Percentiles rank a stretch among this genome's conserved stretches.
These are phyloP conservation scores for Cornus florida DNA, from an alignment of 148 eudicot genomes.

Conservation along the genomic window DNA sequence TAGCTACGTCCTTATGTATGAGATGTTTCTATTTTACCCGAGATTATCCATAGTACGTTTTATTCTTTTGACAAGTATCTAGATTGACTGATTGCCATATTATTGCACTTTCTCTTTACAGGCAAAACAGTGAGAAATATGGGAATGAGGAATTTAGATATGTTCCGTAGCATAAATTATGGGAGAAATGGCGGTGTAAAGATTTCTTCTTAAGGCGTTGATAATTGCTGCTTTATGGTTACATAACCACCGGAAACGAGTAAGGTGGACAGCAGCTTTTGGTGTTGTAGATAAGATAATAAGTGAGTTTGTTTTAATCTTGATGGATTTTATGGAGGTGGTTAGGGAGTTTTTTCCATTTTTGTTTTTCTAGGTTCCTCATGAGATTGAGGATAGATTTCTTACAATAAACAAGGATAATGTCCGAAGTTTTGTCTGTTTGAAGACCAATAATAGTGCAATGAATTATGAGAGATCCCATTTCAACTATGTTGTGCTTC, in stretches of 20 bases:
- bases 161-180: slow-evolving; percentile 2
- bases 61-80: background rate
- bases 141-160: background rate
- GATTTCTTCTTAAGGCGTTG: background rate
- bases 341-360: background rate
- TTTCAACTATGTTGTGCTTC: background rate
- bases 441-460: background rate
- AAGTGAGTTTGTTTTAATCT: slow-evolving; percentile 2
- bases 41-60: too few relatives aligned
- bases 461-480: background rate
- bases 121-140: slow-evolving; percentile 27
- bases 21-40: too few relatives aligned
- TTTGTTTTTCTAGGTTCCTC: background rate
- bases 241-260: slow-evolving; percentile 8
- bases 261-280: slow-evolving; percentile 14
- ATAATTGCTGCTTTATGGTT: background rate
- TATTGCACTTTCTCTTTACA: background rate
- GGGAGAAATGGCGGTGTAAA: slow-evolving; percentile 9
- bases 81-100: background rate
- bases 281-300: slow-evolving; percentile 21
- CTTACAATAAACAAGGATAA: slow-evolving; percentile 1
- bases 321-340: background rate
- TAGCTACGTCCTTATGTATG: background rate
- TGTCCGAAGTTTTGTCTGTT: background rate
- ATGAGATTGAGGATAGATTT: slow-evolving; percentile 7